Base-by-base conservation (phyloP, 805 yeast genomes). In the Kuraishia ogatae region DNA sequence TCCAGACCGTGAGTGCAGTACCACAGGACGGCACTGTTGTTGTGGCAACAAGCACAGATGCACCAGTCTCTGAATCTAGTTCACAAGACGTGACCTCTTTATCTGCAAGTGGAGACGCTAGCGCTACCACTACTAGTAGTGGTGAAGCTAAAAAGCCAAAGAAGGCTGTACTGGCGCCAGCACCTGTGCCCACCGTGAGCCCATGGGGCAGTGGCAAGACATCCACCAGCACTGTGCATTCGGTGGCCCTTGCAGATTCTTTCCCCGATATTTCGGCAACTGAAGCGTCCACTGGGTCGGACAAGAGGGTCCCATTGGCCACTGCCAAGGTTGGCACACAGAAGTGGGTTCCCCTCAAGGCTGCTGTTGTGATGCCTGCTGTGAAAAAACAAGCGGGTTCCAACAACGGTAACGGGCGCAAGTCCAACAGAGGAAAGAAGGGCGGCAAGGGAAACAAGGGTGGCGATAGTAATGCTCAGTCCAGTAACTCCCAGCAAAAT, bases 261-360 rank as follows among this genome's bases (percentile, higher is more conserved):
- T 35, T 35, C 43, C 57, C 60, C 24, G 60, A 69, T 1, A 58
- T 59, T 52, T 62, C 63, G 50, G 58, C 64, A 24, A 58, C 59
- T 51, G 47, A 59, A 15, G 11, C 55, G 26, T 63, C 60, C 24
- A 26, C 58, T n/a, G 29, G 29, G 5, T 50, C 61, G 49, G 55
- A 52, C 51, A 55, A 58, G 35, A 53, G 60, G n/a, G 63, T 64
- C 53, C 60, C 65, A 39, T 10, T 54, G 48, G 61, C 63, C 21
- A 53, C 55, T 19, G 60, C 60, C 54, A 59, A 62, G 54, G 55
- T 57, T 17, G 83, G 83, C 55, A 82, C 80, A 62, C 86, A 81
- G 62, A 87, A 85, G 66, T 84, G 89, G 89, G 79, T 84, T 47
- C 89, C 89, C n/a, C 81, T 79, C 66, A 77, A 81, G 61, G 87